These are phyloP conservation scores for Talaromyces sp. DNA, from an alignment of 2,329 filamentous ascomycete genomes.

Conservation along the genomic window DNA sequence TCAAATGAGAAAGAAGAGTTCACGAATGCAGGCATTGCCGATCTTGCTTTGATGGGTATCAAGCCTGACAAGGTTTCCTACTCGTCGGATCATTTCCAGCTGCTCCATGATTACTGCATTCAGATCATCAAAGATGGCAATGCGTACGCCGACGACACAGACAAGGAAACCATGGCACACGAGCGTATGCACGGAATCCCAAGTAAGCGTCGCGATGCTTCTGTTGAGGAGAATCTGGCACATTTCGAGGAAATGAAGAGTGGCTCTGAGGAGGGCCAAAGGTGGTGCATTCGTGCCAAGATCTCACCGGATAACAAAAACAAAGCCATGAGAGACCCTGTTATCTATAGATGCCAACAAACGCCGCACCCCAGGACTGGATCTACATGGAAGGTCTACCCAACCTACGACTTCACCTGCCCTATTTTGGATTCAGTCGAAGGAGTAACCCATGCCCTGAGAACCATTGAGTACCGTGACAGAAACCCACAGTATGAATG, in stretches of 20 bases:
- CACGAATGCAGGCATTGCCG: too few species aligned
- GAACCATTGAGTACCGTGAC: constrained; percentile 57
- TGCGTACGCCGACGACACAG: constrained; percentile 92
- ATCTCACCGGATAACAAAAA: constrained; percentile 88
- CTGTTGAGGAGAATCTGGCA: constrained; percentile 75
- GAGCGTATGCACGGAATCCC: constrained; percentile 80
- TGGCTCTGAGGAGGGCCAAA: constrained; percentile 69
- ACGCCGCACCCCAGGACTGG: constrained; percentile 58
- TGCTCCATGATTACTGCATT: constrained; percentile 80
- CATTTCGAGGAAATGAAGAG: constrained; percentile 93
- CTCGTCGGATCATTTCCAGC: constrained; percentile 93
- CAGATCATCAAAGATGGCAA: constrained; percentile 79
- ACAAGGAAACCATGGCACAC: constrained; percentile 78
- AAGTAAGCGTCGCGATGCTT: constrained; percentile 72
- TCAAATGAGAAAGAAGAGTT: too few species aligned
- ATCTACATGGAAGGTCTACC: constrained; percentile 61
- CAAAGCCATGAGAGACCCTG: constrained; percentile 91
- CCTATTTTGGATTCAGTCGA: constrained; percentile 59
- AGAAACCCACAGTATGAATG: constrained; percentile 49
- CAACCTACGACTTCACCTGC: constrained; percentile 62
- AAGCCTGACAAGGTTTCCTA: constrained; percentile 81
- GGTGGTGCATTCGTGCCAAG: constrained; percentile 92
- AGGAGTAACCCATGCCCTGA: constrained; percentile 59
- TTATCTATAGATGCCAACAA: constrained; percentile 92
- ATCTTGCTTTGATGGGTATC: constrained; percentile 84